Evolutionary conservation across 257 asterid genomes (phyloP), one percentile per base, ranked within the genome.

Genomic region (Dorcoceras hygrometricum): DNA sequence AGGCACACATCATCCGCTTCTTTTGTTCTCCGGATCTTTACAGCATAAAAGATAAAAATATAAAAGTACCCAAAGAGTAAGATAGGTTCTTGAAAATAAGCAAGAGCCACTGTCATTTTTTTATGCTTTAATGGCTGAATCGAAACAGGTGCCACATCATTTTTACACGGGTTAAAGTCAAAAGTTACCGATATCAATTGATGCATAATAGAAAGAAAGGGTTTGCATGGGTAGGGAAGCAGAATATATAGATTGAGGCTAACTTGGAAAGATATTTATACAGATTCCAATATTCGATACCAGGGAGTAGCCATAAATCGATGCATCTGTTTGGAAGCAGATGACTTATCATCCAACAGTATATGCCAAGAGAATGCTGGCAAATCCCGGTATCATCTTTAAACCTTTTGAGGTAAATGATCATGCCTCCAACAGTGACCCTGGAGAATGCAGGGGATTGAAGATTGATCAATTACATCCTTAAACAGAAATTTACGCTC

Each of bases 391-490:
- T 72, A 77, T 67, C 84, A 77, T 62, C 91, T 77, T 64, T 73
- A 67, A 75, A 73, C 86, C 75, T 69, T 75, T 73, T 81, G 86
- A 81, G 84, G 89, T 88, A 86, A 79, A 60, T 77, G 76, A 75
- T 75, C 83, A 75, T 70, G 87, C 83, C 83, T 78, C 88, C 85
- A 79, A 73, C 61, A 29, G 75, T 76, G 61, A 79, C 86, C 91
- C 96, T 82, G 86, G 87, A 75, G 83, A 82, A 81, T 73, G 75
- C 80, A 74, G 82, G 20, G 78, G 75, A 77, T 77, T 61, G 63
- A 75, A 72, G 75, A 81, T 73, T 55, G 69, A 76, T 84, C 77
- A 79, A 80, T 66, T 78, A 75, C 69, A 65, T 59, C 77, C 76
- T 70, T 66, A 77, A 57, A 67, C 54, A 46, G 54, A 46, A 46